Percentiles rank a stretch among this genome's conserved stretches.
Conservation (phyloP, 371 early-diverging fungal genomes). For the Syncephalastrum racemosum region DNA sequence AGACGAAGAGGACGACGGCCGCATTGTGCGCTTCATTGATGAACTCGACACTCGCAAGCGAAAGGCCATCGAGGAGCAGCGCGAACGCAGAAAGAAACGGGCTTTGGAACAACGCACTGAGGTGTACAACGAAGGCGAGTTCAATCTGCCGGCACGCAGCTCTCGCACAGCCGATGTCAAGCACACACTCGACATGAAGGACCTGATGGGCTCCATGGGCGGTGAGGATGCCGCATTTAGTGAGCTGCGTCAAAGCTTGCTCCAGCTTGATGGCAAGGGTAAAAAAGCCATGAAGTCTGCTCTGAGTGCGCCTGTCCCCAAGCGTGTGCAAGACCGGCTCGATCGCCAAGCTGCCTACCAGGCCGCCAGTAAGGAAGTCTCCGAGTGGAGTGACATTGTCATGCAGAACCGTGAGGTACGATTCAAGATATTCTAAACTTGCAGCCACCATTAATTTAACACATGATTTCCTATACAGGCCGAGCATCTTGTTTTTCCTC, state of each 20-base stretch:
- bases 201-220: constrained; percentile 68
- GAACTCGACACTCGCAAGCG: constrained; percentile 50
- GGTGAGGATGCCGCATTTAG: constrained; percentile 58
- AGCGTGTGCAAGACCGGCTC: constrained; percentile 78
- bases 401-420: constrained; percentile 71
- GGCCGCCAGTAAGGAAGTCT: constrained; percentile 75
- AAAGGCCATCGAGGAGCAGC: constrained; percentile 41
- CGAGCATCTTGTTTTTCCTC: constrained; percentile 80
- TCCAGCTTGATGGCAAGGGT: constrained; percentile 56
- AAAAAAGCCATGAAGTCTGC: constrained; percentile 50
- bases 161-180: constrained; percentile 28
- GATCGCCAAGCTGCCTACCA: constrained; percentile 85
- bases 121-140: constrained; percentile 78
- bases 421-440: not conserved
- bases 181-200: constrained; percentile 71
- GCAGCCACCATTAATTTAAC: not conserved
- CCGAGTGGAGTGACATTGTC: constrained; percentile 84
- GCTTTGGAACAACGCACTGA: constrained; percentile 66
- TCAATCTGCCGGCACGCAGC: constrained; percentile 60
- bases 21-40: constrained; percentile 47
- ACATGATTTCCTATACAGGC: constrained; percentile 33
- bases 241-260: constrained; percentile 62
- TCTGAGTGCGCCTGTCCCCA: constrained; percentile 79
- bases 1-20: constrained; percentile 33
- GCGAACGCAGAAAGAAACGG: constrained; percentile 34